Percentiles rank a stretch among this genome's conserved stretches.
These are phyloP conservation scores for Clavispora asparagi DNA, from an alignment of 805 yeast species.

Conservation along the genomic window DNA sequence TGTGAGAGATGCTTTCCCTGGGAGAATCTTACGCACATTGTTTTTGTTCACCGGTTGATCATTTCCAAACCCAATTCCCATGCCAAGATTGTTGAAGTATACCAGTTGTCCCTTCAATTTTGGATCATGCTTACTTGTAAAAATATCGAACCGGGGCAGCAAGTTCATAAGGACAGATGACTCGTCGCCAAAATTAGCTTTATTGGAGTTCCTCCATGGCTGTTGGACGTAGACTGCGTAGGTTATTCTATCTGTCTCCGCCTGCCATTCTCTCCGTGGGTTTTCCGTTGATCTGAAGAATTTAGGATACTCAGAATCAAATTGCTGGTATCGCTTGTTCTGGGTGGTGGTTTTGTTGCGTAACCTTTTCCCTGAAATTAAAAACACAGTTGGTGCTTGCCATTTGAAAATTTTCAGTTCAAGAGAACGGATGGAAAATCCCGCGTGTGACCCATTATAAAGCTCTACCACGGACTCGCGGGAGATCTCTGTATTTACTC, in stretches of 20 bases:
- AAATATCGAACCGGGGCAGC: slow-evolving; percentile 60
- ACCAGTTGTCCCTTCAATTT: slow-evolving; percentile 33
- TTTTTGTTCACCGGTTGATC: slow-evolving; percentile 55
- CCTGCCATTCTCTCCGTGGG: slow-evolving; percentile 27
- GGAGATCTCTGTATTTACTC: slow-evolving; percentile 32
- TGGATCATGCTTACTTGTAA: slow-evolving; percentile 23
- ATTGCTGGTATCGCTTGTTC: slow-evolving; percentile 46
- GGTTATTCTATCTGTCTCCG: slow-evolving; percentile 39
- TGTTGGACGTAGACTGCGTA: slow-evolving; percentile 61
- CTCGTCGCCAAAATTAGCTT: slow-evolving; percentile 64
- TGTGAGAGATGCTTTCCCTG: slow-evolving; percentile 78
- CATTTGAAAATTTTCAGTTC: slow-evolving; percentile 83
- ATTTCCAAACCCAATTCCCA: slow-evolving; percentile 81
- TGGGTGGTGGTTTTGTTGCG: slow-evolving; percentile 26
- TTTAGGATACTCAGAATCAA: slow-evolving; percentile 44
- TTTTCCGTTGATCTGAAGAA: slow-evolving; percentile 25
- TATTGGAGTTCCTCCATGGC: slow-evolving; percentile 78
- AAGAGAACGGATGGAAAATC: slow-evolving; percentile 83
- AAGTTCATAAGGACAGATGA: slow-evolving; percentile 58
- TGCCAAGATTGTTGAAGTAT: slow-evolving; percentile 68
- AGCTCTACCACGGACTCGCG: slow-evolving; percentile 51
- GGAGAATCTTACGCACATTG: slow-evolving; percentile 41
- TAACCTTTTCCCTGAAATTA: slow-evolving; percentile 62
- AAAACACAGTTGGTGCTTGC: slow-evolving; percentile 77
- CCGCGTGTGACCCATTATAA: slow-evolving; percentile 69